Evolutionary conservation across 371 early-diverging fungal species (phyloP), one percentile per base, ranked within the genome.

Genomic region (Mortierella sp.): DNA sequence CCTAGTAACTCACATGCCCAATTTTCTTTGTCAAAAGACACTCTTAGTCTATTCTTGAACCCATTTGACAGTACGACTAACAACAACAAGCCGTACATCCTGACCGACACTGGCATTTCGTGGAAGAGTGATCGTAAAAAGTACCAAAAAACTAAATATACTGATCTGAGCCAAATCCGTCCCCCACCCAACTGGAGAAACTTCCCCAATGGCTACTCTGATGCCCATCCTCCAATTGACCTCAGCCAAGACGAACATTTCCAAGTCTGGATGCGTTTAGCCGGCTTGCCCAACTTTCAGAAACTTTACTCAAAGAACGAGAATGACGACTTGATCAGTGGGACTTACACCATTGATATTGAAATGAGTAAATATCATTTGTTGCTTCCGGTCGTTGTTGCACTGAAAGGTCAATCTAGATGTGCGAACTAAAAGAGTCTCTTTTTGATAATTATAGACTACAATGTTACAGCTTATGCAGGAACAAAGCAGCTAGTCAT

Each of bases 211-310:
- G 93, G 92, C 5, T 93, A 91, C 68, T 83, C 84, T n/a, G 87
- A 69, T 23, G 84, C 85, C 32, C 51, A 85, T 58, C 89, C 88
- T 37, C 93, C 94, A 32, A 96, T 95, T 7, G 89, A 96, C 62
- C 78, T 94, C 29, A 74, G 86, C 12, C 75, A 70, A 17, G 87
- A 92, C 85, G 95, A 98, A 84, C 88, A 93, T 51, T 93, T 99
- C 72, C 94, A 96, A 84, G 99, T 99, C 17, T 99, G 99, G 99
- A 98, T 99, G 97, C 92, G 97, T 54, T 92, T 95, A 0, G 95
- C 98, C 4, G 98, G 98, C 0, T 87, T 99, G 65, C 98, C 99
- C 53, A 95, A 91, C 61, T 99, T 99, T 85, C 91, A 98, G 57
- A 99, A 99, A 85, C 87, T 99, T 32, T 99, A 96, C 89, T 97